Evolutionary conservation across 148 eudicot genomes (phyloP), one percentile per base, ranked within the genome.

Genomic region (Suaeda aralocaspica): DNA sequence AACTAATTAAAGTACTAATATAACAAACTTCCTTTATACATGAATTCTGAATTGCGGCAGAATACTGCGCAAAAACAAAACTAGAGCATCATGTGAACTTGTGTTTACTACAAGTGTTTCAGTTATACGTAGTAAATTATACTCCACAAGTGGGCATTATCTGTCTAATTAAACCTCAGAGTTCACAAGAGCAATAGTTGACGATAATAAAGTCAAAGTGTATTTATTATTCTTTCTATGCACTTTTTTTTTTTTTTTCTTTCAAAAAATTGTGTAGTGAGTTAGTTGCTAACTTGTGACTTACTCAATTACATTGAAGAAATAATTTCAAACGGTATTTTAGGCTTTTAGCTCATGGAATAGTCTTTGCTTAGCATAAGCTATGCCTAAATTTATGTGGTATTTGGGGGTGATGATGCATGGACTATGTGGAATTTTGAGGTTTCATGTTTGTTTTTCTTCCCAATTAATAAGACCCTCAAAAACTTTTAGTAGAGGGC

Each of bases 161-260:
- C 21, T 9, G 29, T 57, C 16, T 14, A 14, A 59, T 12, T 30
- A 29, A 41, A 41, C 31, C 41, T 14, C 41, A 28, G 33, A 31
- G 63, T 59, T 59, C 63, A 59, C 63, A 59, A 22, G 63, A 29
- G 39, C 41, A 59, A 59, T 31, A 59, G 63, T 59, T 59, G 22
- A 58, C n/a, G n/a, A n/a, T n/a, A n/a, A n/a, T n/a, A n/a, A n/a
- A 46, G 18, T 1, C 16, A 46, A 2, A 13, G 10, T 59, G 1
- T 18, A 6, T 41, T 59, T 59, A 30, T 9, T 31, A 21, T 59
- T 18, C 63, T 59, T 59, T 59, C 7, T 19, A 59, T 59, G 63
- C 24, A 30, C 2, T 59, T 59, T 7, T 31, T 11, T n/a, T n/a
- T n/a, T n/a, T n/a, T n/a, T n/a, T n/a, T n/a, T n/a, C n/a, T n/a